Base-by-base conservation (phyloP, 345 rosid species). In the Eucalyptus urophylla region DNA sequence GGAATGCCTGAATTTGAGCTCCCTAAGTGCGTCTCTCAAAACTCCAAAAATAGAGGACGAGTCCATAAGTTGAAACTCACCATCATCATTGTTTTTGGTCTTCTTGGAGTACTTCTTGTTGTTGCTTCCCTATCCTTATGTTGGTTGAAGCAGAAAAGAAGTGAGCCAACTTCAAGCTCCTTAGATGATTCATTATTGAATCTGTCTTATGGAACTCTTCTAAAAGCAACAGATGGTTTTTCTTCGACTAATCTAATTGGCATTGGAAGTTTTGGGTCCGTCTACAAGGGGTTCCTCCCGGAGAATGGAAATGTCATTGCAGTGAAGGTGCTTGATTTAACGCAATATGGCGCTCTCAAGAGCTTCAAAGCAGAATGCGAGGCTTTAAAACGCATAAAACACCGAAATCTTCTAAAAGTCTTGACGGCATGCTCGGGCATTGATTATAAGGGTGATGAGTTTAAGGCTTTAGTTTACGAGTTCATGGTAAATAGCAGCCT, bases 151-250 rank as follows among this genome's bases (percentile, higher is more conserved):
- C 43, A 67, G 12, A 31, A 31, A 67, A 67, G 4, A 3, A 67
- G 15, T 0, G 0, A 1, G 80, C 11, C 12, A 1, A 16, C 0
- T 31, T 31, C 80, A 31, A 67, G 4, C 80, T 67, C 11, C 43
- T 67, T 3, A 8, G 22, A 67, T 67, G 3, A 31, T 67, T 31
- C 43, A 8, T 67, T 67, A 5, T 8, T 8, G 22, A 67, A 67
- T 67, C 4, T 67, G 22, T 67, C 43, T 31, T 67, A 67, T 67
- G 24, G 80, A 31, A 67, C 43, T 8, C 80, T 67, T 15, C 22
- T 67, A 67, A 67, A 67, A 67, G 80, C 43, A 5, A 67, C 43
- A 4, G 2, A 31, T 31, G 80, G 12, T 67, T 67, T 67, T 67
- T 67, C 80, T 67, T 31, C 11, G 4, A 67, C 80, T 31, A 67